Base-by-base conservation (phyloP, 2,329 filamentous ascomycete genomes). In the Penicillium verrucosum region DNA sequence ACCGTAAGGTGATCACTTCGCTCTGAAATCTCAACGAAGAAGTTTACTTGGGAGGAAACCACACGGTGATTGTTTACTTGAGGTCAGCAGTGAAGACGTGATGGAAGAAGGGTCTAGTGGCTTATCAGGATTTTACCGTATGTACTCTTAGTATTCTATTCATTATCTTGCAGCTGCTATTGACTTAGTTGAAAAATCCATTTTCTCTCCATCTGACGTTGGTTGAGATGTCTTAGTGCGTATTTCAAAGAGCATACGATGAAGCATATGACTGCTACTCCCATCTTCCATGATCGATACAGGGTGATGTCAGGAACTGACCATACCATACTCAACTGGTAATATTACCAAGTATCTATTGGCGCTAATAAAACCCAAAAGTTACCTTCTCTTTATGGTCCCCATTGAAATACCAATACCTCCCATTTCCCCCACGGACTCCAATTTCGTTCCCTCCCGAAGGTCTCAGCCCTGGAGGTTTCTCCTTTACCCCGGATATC, bases 401-500 rank as follows among this genome's bases (percentile, higher is more conserved):
- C 1, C 11, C 18, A 23, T 8, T 18, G 37, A 18, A 60, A 60
- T 63, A 59, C 58, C 25, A 14, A 49, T 51, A 55, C 59, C 45
- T 29, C 43, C 36, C 45, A 42, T 42, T 21, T 45, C 43, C 36
- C 38, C 48, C 57, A 51, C 45, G 18, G 25, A 40, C 45, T 52
- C 25, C 32, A 5, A n/a, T 32, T 2, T 32, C 30, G 30, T 12
- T 12, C 11, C 29, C 29, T 30, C 10, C 30, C 30, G 30, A 32
- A 32, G 30, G 30, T 14, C 30, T 32, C 30, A 32, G 27, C 27
- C 27, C 27, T 29, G 27, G 27, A 29, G 30, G 11, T 53, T 43
- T 54, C 55, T 51, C 53, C 23, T 44, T 61, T 64, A 62, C 65
- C 66, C 64, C 65, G 59, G 58, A 61, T 60, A 42, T 51, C 23